These are phyloP conservation scores for Botrytis medusae DNA, from an alignment of 2,329 filamentous ascomycete species.

Conservation along the genomic window DNA sequence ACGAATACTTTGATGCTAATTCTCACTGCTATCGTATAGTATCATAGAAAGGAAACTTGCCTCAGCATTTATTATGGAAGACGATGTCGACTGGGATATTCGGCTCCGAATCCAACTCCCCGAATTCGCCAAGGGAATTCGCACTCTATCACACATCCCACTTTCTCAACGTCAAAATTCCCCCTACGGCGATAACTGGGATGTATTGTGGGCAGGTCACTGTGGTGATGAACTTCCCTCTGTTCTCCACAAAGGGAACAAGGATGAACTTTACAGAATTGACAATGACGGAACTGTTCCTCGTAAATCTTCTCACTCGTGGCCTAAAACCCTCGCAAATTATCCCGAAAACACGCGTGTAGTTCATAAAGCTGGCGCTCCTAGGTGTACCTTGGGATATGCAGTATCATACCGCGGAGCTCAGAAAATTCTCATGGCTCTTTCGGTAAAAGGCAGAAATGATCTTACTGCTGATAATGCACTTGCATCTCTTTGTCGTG, in stretches of 20 bases:
- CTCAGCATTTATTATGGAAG: constrained; percentile 45
- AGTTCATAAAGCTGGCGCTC: constrained; percentile 35
- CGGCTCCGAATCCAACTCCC: constrained; percentile 39
- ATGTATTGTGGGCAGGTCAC: constrained; percentile 43
- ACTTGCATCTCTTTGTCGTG: constrained; percentile 39
- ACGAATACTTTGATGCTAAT: background rate
- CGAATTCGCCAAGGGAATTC: constrained; percentile 35
- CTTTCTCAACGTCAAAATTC: constrained; percentile 25
- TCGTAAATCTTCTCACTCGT: constrained; percentile 26
- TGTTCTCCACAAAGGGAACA: background rate
- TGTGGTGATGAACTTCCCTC: constrained; percentile 34
- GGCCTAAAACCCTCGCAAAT: constrained; percentile 21
- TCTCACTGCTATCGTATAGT: constrained; percentile 24
- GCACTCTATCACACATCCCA: constrained; percentile 21
- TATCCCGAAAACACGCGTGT: constrained; percentile 32
- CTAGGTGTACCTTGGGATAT: constrained; percentile 41
- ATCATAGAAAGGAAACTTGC: constrained; percentile 28
- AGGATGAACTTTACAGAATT: constrained; percentile 29
- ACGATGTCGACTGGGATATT: constrained; percentile 48
- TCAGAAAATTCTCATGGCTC: constrained; percentile 62
- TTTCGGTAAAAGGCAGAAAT: constrained; percentile 44
- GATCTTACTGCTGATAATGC: constrained; percentile 39
- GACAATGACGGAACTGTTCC: constrained; percentile 36
- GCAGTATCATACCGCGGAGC: constrained; percentile 37
- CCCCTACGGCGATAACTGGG: constrained; percentile 43